Base-by-base conservation (phyloP, 78 protist species). In the Bigelowiella natans region DNA sequence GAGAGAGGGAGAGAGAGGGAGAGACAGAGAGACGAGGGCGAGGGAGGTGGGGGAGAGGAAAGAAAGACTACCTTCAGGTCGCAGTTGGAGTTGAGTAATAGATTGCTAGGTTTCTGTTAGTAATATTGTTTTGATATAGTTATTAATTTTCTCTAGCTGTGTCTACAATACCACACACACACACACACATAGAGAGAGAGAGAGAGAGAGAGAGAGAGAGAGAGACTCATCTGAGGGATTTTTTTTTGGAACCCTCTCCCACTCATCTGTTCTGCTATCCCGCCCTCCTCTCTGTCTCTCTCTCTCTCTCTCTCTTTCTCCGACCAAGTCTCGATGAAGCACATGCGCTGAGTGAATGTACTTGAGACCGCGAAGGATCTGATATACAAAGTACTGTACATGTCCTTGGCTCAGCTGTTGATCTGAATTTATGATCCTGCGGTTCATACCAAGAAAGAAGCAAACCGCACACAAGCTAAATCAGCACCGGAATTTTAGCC, bases 371-470 rank as follows among this genome's bases (percentile, higher is more conserved):
- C 92, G 82, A 1, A 90, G 89, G 30, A 85, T 1, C 37, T 90
- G 92, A 86, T 90, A 86, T 18, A 86, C 37, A 18, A 90, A 86
- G 82, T 84, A 90, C 37, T 90, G 92, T 38, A 90, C 89, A 83
- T 90, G 92, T 39, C 40, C 82, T 31, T 86, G 86, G 30, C 85
- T 34, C 39, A 90, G 83, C 39, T 40, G 92, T 88, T 90, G 92
- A 31, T 90, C 38, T 26, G 90, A 86, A 11, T 86, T 29, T 64
- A 91, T 91, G 28, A 91, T 86, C 36, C 39, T 51, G 18, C 7
- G n/a, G n/a, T n/a, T n/a, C n/a, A n/a, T n/a, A n/a, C n/a, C n/a
- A n/a, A n/a, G n/a, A n/a, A n/a, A n/a, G n/a, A n/a, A n/a, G n/a
- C n/a, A n/a, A n/a, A n/a, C n/a, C n/a, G n/a, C n/a, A n/a, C n/a